Base-by-base conservation (phyloP, 768 basidiomycete genomes). In the Gloeophyllum trabeum region DNA sequence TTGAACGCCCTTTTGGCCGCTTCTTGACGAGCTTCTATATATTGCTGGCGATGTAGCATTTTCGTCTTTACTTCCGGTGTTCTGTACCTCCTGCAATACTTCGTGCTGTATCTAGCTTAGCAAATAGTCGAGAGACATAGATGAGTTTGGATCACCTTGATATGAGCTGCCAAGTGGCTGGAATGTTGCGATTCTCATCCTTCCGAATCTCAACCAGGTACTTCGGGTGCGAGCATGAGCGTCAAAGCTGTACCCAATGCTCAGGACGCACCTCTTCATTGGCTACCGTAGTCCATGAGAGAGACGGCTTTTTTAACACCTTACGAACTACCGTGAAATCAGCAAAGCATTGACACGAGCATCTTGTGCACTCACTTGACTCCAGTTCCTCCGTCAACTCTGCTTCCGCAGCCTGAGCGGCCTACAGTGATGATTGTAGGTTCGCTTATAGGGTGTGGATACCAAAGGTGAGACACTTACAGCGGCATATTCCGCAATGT, bases 151-250 rank as follows among this genome's bases (percentile, higher is more conserved):
- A n/a, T n/a, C n/a, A n/a, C n/a, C n/a, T n/a, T n/a, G n/a, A 67
- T 60, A n/a, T n/a, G n/a, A n/a, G n/a, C n/a, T n/a, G n/a, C 86
- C 88, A 93, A 28, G 60, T 60, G 6, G 60, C 57, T 2, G 76
- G 77, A 1, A 67, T 55, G 5, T 62, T 59, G 34, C 56, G 59
- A 25, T 61, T 71, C 48, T 59, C 79, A 55, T 56, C 72, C 41
- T 75, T 78, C 46, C 76, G 80, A 19, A 94, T 61, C 57, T 94
- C 88, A 6, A 94, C 66, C 6, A 96, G 64, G 56, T 75, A 93
- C 81, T 96, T 49, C 5, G 12, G 13, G 28, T 32, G 28, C 10
- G 28, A 32, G 28, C 16, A 32, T 16, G 10, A 16, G 28, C 10
- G 10, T 10, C 28, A 16, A 32, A 32, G 16, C 28, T 32, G 28